Evolutionary conservation across 1,139 yeast species (phyloP).

Genomic region (Chernovozyma sophiae-reginae): DNA sequence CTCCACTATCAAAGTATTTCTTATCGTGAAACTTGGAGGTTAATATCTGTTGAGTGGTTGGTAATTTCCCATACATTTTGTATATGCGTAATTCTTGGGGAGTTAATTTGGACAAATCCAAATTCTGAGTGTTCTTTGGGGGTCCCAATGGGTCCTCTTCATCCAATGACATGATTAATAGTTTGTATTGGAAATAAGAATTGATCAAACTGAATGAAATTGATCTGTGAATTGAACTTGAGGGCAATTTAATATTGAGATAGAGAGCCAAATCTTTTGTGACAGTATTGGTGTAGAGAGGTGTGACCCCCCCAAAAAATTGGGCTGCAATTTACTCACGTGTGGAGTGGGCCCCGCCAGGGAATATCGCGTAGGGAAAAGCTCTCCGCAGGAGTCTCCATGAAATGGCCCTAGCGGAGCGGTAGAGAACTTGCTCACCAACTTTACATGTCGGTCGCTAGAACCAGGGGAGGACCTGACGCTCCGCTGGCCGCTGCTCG

Average conservation of each 20-base stretch:
- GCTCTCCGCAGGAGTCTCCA: no score
- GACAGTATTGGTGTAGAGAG: no score
- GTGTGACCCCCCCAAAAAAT: no score
- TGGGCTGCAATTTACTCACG: no score
- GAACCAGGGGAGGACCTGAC: no score
- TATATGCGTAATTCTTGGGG: slow-evolving; percentile 70
- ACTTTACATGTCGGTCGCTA: no score
- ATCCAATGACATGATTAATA: slow-evolving; percentile 10
- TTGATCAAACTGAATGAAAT: no score
- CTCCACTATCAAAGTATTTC: slow-evolving; percentile 95
- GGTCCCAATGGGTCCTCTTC: slow-evolving; percentile 50
- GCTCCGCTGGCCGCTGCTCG: no score
- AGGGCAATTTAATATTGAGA: background rate
- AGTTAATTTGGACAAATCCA: slow-evolving; percentile 55
- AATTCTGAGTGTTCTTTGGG: slow-evolving; percentile 41
- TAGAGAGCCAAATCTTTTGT: no score
- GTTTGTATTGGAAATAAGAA: background rate
- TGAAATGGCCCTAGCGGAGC: background rate
- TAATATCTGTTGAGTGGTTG: slow-evolving; percentile 78
- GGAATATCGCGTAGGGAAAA: no score
- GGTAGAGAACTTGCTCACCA: no score
- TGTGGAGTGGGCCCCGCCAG: no score
- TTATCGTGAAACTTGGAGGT: slow-evolving; percentile 80
- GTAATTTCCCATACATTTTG: slow-evolving; percentile 84
- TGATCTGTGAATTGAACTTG: background rate